Conservation (phyloP, 2,329 filamentous ascomycete genomes). For the Exophiala mesophila region DNA sequence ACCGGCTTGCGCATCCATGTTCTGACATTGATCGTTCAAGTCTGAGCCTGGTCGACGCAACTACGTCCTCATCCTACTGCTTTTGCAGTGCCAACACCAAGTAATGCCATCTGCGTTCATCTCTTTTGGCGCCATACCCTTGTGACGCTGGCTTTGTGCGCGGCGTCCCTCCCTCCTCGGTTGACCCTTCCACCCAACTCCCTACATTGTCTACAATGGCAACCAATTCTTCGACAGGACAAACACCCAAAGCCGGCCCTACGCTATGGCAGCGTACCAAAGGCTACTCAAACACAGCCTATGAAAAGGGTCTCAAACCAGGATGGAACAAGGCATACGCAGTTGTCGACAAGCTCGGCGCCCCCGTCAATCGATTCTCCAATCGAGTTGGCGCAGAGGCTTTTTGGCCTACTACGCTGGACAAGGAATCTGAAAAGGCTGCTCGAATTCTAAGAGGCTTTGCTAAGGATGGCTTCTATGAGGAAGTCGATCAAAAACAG, state of each 20-base stretch:
- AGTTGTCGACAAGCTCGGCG: slow-evolving; percentile 63
- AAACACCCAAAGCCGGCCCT: slow-evolving; percentile 4
- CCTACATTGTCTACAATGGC: slow-evolving; percentile 4
- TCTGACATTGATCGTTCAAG: too few species aligned
- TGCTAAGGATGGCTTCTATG: slow-evolving; percentile 73
- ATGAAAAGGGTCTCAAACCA: slow-evolving; percentile 51
- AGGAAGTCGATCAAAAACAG: slow-evolving; percentile 53
- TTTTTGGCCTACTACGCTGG: slow-evolving; percentile 79
- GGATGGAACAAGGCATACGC: slow-evolving; percentile 71
- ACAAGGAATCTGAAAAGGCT: slow-evolving; percentile 87
- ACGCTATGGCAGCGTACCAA: slow-evolving; percentile 54
- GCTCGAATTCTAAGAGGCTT: slow-evolving; percentile 85
- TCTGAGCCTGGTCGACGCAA: too few species aligned
- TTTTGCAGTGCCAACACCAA: too few species aligned
- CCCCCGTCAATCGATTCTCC: slow-evolving; percentile 72
- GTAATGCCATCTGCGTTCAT: too few species aligned
- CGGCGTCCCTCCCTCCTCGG: too few species aligned
- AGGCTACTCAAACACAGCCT: slow-evolving; percentile 37
- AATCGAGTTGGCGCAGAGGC: slow-evolving; percentile 77
- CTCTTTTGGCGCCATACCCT: too few species aligned
- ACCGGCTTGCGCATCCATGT: too few species aligned
- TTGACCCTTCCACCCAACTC: too few species aligned
- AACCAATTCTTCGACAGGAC: slow-evolving; percentile 5
- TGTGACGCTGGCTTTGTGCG: background rate
- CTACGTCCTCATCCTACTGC: too few species aligned